Evolutionary conservation across 2,329 filamentous ascomycete genomes (phyloP), one percentile per base, ranked within the genome.

Genomic region (Trichothecium roseum): DNA sequence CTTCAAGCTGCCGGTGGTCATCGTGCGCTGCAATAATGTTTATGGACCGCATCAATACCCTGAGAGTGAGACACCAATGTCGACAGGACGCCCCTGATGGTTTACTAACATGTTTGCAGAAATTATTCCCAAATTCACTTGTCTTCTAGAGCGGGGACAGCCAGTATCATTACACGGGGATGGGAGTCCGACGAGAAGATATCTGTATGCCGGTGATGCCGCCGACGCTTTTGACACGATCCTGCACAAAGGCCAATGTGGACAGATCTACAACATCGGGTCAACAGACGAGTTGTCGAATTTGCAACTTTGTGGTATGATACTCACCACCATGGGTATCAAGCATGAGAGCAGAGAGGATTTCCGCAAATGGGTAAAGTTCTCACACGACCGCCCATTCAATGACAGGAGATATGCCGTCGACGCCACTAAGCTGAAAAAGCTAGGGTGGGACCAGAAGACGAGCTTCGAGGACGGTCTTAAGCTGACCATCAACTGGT

Each of bases 1-100:
- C 56, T 88, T 87, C 66, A 81, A 82, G 55, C 66, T 91, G 10
- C 84, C 84, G 2, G 74, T 78, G 35, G 84, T 89, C 43, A 84
- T 88, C 46, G 80, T 88, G 18, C 71, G 84, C 34, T 81, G 81
- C 53, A 89, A 89, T 63, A 89, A 91, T 49, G 82, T 89, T 20
- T 91, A 88, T 49, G 84, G 84, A 0, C 84, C 84, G 16, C 82
- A 88, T 52, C 84, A 89, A 53, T 87, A 81, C 53, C 83, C 83
- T 1, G 83, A 88, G 61, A 87, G 83, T 87, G 60, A 57, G 80
- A 49, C 10, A 15, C 9, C 8, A 13, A 17, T 14, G n/a, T 14
- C 28, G 28, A 13, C 6, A 6, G 8, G 13, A 29, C 16, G 22
- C n/a, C 16, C n/a, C 12, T 24, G 5, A 5, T 4, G n/a, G 3